Base-by-base conservation (phyloP, 73 alveolate species). In the Paramecium tetraurelia region DNA sequence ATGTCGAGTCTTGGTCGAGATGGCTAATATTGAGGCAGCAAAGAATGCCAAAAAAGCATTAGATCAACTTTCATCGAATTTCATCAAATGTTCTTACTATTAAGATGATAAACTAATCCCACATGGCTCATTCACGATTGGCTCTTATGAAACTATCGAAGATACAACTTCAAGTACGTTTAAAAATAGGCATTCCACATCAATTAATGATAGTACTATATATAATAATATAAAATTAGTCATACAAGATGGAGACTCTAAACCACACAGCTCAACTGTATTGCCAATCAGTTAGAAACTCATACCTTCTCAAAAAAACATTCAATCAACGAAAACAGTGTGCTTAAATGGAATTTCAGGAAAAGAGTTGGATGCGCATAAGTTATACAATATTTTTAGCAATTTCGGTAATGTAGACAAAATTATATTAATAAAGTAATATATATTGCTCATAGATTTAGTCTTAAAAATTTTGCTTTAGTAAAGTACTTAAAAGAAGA, bases 401-500 rank as follows among this genome's bases (percentile, higher is more conserved):
- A 80, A 80, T 46, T 80, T 80, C 90, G 90, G 90, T 21, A 80
- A 80, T 18, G 57, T 80, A 9, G 90, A 80, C 48, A 80, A 80
- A 43, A 80, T 80, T 75, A 38, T 75, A 4, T 16, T 75, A 24
- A 75, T 75, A 10, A 75, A 41, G 87, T 75, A 75, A 53, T 53
- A n/a, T 27, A 4, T 53, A 27, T 27, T 63, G 3, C 4, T 5
- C 7, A 72, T 38, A 14, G 27, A 5, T 12, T 11, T 11, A 80
- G 57, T 44, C 18, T 80, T 20, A 80, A 80, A 24, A 18, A n/a
- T 21, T 80, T 80, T 43, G 90, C 90, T 35, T 63, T 80, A 18
- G 16, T 80, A 22, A 80, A 80, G 38, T 80, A 80, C 72, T 43
- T 80, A 41, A 80, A 80, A 48, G 90, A 80, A 22, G 90, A 80